These are phyloP conservation scores for Fusarium nematophilum DNA, from an alignment of 2,329 filamentous ascomycete genomes.

Conservation along the genomic window DNA sequence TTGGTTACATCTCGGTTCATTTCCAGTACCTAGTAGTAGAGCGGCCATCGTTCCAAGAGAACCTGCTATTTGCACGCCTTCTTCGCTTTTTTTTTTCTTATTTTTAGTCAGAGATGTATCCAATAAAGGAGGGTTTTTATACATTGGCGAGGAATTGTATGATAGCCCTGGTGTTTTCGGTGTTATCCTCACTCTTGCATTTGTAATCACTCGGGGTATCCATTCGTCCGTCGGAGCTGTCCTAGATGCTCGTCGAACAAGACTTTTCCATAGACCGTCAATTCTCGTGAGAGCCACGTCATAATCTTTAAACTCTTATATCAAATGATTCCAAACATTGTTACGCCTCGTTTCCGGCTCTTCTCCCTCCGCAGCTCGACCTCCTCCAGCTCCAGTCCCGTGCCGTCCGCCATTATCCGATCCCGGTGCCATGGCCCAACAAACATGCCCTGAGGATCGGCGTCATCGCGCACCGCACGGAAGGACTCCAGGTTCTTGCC, in stretches of 20 bases:
- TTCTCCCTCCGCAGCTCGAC: conserved; percentile 46
- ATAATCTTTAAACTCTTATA: conserved; percentile 14
- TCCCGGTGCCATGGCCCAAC: conserved; percentile 89
- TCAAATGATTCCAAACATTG: conserved; percentile 40
- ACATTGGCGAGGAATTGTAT: neutral
- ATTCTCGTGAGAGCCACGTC: conserved; percentile 15
- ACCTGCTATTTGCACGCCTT: conserved; percentile 8
- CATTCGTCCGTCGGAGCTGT: neutral
- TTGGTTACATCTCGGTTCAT: neutral
- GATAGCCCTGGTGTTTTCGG: too few species aligned
- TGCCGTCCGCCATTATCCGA: conserved; percentile 62
- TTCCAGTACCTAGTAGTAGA: conserved; percentile 11
- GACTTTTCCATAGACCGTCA: too few species aligned
- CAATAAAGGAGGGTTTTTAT: conserved; percentile 24
- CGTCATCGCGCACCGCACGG: conserved; percentile 73
- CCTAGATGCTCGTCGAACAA: too few species aligned
- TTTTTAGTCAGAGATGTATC: conserved; percentile 26
- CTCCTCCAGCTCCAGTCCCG: conserved; percentile 52
- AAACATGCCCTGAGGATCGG: conserved; percentile 87
- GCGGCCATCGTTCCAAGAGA: conserved; percentile 7
- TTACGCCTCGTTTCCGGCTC: conserved; percentile 42
- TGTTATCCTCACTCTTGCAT: neutral
- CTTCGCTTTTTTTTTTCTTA: too few species aligned
- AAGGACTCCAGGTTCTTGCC: conserved; percentile 74
- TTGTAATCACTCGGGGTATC: neutral